A percentile compares a stretch with the other conserved stretches of the same genome.
These are phyloP conservation scores for Datura wrightii DNA, from an alignment of 257 asterid species.

Conservation along the genomic window DNA sequence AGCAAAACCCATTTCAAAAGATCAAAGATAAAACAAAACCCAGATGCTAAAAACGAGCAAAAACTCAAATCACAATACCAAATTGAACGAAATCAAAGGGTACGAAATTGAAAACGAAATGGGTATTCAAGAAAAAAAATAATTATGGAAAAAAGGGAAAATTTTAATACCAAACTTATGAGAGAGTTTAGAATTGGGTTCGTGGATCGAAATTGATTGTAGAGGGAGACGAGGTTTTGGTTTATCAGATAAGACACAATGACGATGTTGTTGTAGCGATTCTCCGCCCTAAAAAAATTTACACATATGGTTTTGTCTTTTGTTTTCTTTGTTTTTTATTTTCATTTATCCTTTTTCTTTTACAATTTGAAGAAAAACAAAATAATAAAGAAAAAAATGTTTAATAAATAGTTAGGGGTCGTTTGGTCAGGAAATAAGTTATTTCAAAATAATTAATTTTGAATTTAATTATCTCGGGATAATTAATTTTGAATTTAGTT, in stretches of 20 bases:
- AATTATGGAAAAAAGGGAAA: background rate
- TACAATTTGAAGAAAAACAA: background rate
- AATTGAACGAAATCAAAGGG: background rate
- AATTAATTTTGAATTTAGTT: too few species aligned
- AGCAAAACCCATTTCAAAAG: background rate
- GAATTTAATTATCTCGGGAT: too few species aligned
- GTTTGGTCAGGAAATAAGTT: too few species aligned
- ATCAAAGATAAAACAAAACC: background rate
- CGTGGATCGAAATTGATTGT: conserved; percentile 27
- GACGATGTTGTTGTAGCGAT: background rate
- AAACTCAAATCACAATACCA: background rate
- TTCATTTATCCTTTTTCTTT: background rate
- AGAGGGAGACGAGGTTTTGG: background rate
- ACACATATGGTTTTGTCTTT: background rate
- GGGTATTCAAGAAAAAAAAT: background rate
- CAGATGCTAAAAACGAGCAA: background rate
- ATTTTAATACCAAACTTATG: background rate
- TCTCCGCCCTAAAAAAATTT: conserved; percentile 19
- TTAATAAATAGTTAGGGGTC: background rate
- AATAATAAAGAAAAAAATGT: background rate
- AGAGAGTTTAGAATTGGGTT: background rate
- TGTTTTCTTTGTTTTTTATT: background rate
- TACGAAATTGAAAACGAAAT: background rate
- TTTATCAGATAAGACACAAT: conserved; percentile 20
- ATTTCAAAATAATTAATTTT: too few species aligned